Conservation (phyloP, 306 rosid species). For the Quercus rubra region DNA sequence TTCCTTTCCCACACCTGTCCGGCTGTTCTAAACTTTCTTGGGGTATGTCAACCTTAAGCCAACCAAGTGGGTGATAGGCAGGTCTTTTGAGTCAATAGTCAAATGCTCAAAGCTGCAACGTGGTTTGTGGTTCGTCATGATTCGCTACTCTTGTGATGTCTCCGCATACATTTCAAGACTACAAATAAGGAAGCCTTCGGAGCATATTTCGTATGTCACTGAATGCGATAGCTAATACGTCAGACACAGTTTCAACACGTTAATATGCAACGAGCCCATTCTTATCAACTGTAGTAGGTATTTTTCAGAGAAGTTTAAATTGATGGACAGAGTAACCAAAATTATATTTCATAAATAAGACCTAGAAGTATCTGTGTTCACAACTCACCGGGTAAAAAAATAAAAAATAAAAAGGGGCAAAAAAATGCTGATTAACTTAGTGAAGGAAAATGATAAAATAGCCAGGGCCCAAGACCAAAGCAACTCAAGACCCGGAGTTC, state of each 20-base stretch:
- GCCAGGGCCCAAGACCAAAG: constrained; percentile 3
- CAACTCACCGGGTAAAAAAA: not conserved
- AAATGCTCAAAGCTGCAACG: no score
- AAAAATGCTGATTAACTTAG: not conserved
- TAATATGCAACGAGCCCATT: not conserved
- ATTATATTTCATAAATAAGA: not conserved
- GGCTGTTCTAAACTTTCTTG: not conserved
- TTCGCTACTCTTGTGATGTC: no score
- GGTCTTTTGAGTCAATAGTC: no score
- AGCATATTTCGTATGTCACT: no score
- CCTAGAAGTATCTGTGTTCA: not conserved
- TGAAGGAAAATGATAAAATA: not conserved
- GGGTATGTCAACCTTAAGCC: not conserved
- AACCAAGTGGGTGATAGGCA: not conserved
- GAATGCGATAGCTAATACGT: not conserved
- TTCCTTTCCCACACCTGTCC: not conserved
- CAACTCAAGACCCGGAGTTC: not conserved
- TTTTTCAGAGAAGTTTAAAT: not conserved
- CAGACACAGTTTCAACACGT: not conserved
- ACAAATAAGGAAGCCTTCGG: no score
- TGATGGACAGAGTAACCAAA: not conserved
- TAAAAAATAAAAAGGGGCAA: not conserved
- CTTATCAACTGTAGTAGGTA: not conserved
- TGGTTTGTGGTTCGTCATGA: no score
- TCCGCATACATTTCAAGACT: no score